These are phyloP conservation scores for Endocladia muricata DNA, from an alignment of 31 red algal species.

Conservation along the genomic window DNA sequence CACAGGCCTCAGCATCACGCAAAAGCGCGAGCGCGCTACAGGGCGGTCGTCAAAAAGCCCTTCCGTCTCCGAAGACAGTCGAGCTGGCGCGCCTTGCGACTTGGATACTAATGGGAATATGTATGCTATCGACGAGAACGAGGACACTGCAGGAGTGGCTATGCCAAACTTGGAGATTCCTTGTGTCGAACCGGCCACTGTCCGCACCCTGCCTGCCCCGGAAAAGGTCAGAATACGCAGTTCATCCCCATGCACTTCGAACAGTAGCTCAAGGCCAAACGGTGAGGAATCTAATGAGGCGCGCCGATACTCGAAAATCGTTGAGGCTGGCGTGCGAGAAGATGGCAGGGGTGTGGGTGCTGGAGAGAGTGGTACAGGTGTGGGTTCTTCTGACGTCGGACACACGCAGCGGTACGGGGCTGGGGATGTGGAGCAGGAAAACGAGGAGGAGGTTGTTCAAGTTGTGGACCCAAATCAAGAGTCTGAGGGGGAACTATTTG, in stretches of 20 bases:
- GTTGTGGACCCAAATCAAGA: no score
- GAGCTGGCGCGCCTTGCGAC: no score
- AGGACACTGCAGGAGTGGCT: not conserved
- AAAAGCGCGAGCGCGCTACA: slow-evolving; percentile 19
- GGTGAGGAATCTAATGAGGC: not conserved
- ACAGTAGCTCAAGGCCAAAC: not conserved
- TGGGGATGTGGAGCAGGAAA: no score
- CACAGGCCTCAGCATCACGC: slow-evolving; percentile 30
- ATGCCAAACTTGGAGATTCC: slow-evolving; percentile 3
- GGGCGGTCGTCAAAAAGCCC: not conserved
- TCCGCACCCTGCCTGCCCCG: not conserved
- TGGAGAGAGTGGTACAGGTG: not conserved
- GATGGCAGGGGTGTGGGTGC: not conserved
- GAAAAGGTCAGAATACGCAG: not conserved
- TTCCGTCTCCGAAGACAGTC: not conserved
- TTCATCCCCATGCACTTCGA: not conserved
- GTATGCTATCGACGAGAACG: not conserved
- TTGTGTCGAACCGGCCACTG: not conserved
- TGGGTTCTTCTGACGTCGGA: not conserved
- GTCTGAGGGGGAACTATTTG: not conserved
- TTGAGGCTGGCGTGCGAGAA: not conserved
- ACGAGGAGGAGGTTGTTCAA: not conserved
- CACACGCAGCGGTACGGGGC: no score
- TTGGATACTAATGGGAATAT: no score
- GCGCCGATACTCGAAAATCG: not conserved